Conservation (phyloP, 2,329 filamentous ascomycete genomes). For the Colletotrichum spaethianum region DNA sequence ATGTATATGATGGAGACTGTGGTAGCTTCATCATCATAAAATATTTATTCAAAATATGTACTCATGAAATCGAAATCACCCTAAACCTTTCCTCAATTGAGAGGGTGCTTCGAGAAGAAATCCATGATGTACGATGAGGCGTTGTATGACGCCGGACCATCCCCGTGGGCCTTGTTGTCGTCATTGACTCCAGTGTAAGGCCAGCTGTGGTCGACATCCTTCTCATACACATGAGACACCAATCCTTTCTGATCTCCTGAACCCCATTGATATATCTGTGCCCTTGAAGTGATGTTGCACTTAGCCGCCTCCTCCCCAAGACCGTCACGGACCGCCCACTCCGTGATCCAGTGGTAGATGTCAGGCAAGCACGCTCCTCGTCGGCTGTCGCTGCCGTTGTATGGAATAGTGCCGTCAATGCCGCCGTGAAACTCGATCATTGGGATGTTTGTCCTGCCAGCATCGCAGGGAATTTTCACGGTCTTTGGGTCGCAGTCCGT, state of each 20-base stretch:
- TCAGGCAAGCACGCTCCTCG: slow-evolving; percentile 59
- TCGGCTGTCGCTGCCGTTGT: slow-evolving; percentile 56
- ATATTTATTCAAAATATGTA: too few relatives aligned
- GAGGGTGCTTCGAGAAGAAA: too few relatives aligned
- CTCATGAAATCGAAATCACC: too few relatives aligned
- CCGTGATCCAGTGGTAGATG: slow-evolving; percentile 55
- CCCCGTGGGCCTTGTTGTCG: slow-evolving; percentile 40
- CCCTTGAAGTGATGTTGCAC: slow-evolving; percentile 1
- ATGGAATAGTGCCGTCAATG: slow-evolving; percentile 61
- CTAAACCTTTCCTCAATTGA: too few relatives aligned
- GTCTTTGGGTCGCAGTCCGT: slow-evolving; percentile 52
- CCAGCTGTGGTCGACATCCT: slow-evolving; percentile 42
- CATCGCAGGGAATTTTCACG: slow-evolving; percentile 54
- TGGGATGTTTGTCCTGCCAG: slow-evolving; percentile 54
- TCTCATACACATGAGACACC: slow-evolving; percentile 23
- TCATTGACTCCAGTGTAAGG: slow-evolving; percentile 38
- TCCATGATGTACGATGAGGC: slow-evolving; percentile 41
- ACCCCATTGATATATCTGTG: slow-evolving; percentile 22
- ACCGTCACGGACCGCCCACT: slow-evolving; percentile 55
- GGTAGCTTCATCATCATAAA: too few relatives aligned
- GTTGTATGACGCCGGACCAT: slow-evolving; percentile 42
- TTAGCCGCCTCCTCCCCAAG: slow-evolving; percentile 29
- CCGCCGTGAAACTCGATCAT: slow-evolving; percentile 67
- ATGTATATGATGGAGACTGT: too few relatives aligned
- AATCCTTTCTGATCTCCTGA: slow-evolving; percentile 2